phyloP scores from a whole-genome alignment of 2,329 filamentous ascomycete species.

The Cytospora leucostoma region DNA sequence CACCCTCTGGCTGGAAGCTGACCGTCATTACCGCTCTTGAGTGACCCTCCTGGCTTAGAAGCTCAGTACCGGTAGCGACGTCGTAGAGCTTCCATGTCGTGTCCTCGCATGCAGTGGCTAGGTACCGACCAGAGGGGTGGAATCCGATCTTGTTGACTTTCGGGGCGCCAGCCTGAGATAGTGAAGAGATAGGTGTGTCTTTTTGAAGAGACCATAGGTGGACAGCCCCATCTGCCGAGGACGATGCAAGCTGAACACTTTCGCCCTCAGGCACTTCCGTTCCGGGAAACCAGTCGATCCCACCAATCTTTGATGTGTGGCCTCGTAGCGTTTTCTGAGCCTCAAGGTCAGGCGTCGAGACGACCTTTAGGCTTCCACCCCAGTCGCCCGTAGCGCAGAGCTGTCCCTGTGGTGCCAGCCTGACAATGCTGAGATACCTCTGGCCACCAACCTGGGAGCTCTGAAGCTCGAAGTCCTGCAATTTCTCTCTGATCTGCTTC shows the following conservation, averaged over 20 bases:
- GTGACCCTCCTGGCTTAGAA: constrained; percentile 91
- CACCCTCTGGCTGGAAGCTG: constrained; percentile 88
- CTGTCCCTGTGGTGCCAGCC: constrained; percentile 84
- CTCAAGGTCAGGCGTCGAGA: constrained; percentile 80
- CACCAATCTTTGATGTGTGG: constrained; percentile 86
- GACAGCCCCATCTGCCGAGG: constrained; percentile 83
- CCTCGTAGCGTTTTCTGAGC: constrained; percentile 75
- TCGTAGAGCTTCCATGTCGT: constrained; percentile 98
- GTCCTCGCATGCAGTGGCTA: constrained; percentile 93
- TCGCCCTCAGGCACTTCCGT: constrained; percentile 71
- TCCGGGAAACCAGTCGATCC: constrained; percentile 85
- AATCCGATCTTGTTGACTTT: constrained; percentile 93
- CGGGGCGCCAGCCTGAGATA: constrained; percentile 40
- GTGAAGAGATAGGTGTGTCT: constrained; percentile 68
- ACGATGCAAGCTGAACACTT: constrained; percentile 82
- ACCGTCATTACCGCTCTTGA: constrained; percentile 90
- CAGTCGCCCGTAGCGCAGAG: constrained; percentile 89
- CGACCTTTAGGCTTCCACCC: constrained; percentile 84
- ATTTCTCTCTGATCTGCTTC: constrained; percentile 80
- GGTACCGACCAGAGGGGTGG: constrained; percentile 85
- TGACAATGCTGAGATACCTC: constrained; percentile 85
- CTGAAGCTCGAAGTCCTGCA: constrained; percentile 85
- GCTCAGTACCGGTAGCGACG: constrained; percentile 78
- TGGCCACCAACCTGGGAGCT: constrained; percentile 93
- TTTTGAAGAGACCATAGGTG: constrained; percentile 88